phyloP scores from a whole-genome alignment of 176 grass and related monocot species.

The Areca catechu region DNA sequence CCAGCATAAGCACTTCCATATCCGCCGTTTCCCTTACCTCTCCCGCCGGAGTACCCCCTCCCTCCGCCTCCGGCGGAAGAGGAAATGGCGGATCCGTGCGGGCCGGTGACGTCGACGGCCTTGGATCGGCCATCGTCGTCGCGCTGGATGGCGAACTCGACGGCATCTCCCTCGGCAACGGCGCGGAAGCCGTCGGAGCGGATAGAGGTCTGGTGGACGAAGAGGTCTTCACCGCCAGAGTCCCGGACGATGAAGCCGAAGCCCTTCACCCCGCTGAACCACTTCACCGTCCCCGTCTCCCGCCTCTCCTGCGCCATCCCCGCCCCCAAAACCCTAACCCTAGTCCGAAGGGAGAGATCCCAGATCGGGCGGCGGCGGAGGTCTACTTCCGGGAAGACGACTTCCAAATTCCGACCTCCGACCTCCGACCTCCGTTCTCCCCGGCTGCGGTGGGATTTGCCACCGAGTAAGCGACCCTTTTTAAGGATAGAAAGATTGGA shows the following conservation, averaged over 20 bases:
- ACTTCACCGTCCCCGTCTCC: conserved; percentile 22
- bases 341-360: no score
- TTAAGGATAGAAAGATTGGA: background rate
- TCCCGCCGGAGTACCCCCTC: background rate
- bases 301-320: conserved; percentile 6
- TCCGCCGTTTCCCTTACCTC: conserved; percentile 7
- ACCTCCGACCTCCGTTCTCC: no score
- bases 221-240: conserved; percentile 16
- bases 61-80: conserved; percentile 1
- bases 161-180: conserved; percentile 19
- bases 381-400: no score
- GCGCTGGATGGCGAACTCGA: conserved; percentile 19
- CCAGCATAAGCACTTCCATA: conserved; percentile 11
- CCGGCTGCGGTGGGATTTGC: no score
- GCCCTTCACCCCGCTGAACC: conserved; percentile 21
- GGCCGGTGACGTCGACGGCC: conserved; percentile 23
- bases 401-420: no score
- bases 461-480: no score
- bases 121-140: conserved; percentile 18
- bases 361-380: no score
- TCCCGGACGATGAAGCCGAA: conserved; percentile 26
- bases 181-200: conserved; percentile 13
- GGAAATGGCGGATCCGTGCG: conserved; percentile 6
- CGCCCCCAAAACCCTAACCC: background rate
- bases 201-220: conserved; percentile 29